Evolutionary conservation across 2,329 filamentous ascomycete species (phyloP).

Genomic region (Xylaria sp.): DNA sequence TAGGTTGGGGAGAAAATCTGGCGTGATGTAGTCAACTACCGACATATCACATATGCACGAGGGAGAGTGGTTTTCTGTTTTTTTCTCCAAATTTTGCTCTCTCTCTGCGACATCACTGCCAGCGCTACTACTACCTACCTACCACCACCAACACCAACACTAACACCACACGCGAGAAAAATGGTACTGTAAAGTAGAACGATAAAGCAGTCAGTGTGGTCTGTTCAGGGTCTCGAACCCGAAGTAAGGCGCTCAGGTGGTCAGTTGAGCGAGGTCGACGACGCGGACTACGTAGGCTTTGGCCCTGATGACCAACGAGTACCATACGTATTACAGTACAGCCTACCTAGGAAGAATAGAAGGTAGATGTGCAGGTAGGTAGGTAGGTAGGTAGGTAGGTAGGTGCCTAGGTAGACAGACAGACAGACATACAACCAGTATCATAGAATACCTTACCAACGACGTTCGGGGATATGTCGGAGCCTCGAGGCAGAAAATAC

Average conservation of each 20-base stretch:
- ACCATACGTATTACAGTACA: no score
- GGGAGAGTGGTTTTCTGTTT: neutral
- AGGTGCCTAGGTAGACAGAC: no score
- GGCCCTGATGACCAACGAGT: no score
- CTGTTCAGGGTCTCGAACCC: neutral
- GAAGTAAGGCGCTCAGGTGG: no score
- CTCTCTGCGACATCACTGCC: neutral
- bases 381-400: neutral
- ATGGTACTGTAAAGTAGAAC: neutral
- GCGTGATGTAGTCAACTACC: constrained; percentile 18
- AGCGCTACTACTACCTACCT: neutral
- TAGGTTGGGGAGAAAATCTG: neutral
- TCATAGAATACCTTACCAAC: neutral
- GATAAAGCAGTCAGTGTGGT: neutral
- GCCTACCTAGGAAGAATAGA: no score
- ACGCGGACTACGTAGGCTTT: no score
- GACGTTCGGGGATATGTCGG: neutral
- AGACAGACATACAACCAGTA: no score
- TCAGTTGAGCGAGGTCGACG: no score
- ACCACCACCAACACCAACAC: neutral
- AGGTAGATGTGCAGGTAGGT: no score
- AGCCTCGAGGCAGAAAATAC: constrained; percentile 3
- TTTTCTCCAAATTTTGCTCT: neutral
- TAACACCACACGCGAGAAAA: neutral
- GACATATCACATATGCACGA: constrained; percentile 21